These are phyloP conservation scores for Penicillium sp. DNA, from an alignment of 2,329 filamentous ascomycete species.

Conservation along the genomic window DNA sequence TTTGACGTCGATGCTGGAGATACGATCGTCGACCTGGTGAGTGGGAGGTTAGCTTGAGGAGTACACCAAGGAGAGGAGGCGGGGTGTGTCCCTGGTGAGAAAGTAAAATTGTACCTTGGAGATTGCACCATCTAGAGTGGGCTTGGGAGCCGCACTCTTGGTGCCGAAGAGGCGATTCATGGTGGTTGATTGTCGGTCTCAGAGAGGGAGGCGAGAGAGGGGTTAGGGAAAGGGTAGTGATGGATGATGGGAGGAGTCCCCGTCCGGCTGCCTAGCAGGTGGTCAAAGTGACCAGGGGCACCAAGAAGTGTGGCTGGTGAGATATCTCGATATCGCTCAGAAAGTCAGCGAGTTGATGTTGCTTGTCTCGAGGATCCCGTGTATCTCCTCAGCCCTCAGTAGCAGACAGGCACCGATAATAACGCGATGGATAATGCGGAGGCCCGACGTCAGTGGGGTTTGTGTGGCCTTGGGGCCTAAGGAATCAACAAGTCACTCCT, in stretches of 20 bases:
- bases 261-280: neutral
- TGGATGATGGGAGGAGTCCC: neutral
- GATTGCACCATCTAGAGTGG: constrained; percentile 82
- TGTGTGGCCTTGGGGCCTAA: constrained; percentile 15
- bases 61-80: neutral
- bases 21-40: constrained; percentile 71
- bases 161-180: constrained; percentile 98
- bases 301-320: neutral
- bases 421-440: constrained; percentile 17
- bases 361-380: neutral
- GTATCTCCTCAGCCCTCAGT: neutral
- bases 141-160: constrained; percentile 84
- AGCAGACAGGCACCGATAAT: constrained; percentile 17
- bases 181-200: constrained; percentile 31
- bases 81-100: neutral
- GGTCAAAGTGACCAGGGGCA: neutral
- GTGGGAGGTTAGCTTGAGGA: constrained; percentile 9
- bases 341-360: neutral
- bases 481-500: neutral
- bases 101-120: constrained; percentile 62
- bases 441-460: constrained; percentile 24
- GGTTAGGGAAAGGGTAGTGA: neutral
- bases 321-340: neutral
- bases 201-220: constrained; percentile 4
- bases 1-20: constrained; percentile 90